Conservation (phyloP, 257 asterid species). For the Rauvolfia tetraphylla region DNA sequence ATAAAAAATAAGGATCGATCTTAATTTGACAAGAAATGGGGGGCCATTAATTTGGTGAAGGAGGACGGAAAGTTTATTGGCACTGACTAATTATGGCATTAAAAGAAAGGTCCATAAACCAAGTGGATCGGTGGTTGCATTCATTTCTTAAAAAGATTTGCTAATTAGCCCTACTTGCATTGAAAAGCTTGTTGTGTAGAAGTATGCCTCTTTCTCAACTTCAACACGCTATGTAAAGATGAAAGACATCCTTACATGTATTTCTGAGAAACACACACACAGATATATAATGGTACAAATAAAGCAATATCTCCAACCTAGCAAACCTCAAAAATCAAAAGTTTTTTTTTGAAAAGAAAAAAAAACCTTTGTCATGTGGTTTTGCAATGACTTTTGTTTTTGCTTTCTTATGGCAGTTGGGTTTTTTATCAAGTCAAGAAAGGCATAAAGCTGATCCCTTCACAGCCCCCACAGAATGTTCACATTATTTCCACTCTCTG, state of each 20-base stretch:
- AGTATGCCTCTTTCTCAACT: neutral
- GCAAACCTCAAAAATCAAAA: neutral
- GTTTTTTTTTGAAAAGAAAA: no score
- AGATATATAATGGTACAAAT: conserved; percentile 3
- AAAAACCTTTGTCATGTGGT: neutral
- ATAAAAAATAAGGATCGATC: no score
- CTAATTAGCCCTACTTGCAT: neutral
- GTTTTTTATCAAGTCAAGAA: neutral
- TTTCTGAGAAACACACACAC: no score
- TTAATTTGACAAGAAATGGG: neutral
- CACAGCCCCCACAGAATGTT: neutral
- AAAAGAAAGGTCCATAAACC: neutral
- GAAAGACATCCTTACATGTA: neutral
- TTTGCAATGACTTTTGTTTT: neutral
- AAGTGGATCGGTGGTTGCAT: neutral
- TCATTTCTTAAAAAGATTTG: neutral
- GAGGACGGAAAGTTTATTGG: neutral
- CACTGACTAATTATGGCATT: conserved; percentile 10
- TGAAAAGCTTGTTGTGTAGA: neutral
- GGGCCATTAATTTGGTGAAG: neutral
- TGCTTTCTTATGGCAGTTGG: neutral
- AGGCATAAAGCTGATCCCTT: neutral
- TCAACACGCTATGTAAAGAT: neutral
- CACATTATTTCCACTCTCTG: neutral
- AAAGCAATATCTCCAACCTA: neutral